These are phyloP conservation scores for Echites panduratus DNA, from an alignment of 257 asterid species.

Conservation along the genomic window DNA sequence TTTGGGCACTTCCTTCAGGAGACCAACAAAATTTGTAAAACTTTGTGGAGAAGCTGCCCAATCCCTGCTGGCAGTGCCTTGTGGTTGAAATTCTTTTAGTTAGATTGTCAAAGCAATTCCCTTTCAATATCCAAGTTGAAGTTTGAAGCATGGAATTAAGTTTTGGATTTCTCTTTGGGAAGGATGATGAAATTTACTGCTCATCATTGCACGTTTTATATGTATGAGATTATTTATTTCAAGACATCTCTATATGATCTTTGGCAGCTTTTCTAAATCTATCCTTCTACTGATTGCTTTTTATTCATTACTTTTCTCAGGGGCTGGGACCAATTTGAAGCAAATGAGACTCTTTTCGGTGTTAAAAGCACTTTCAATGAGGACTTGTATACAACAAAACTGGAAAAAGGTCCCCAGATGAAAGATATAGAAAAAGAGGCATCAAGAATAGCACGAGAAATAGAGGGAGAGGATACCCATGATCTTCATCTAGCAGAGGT, in stretches of 20 bases:
- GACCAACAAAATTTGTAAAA: background rate
- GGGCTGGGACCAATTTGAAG: conserved; percentile 97
- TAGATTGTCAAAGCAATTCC: background rate
- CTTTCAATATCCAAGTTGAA: background rate
- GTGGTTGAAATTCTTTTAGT: background rate
- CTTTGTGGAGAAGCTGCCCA: background rate
- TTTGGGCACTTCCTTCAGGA: background rate
- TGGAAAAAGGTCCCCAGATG: conserved; percentile 86
- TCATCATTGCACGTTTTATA: background rate
- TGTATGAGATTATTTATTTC: background rate
- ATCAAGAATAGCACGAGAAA: conserved; percentile 73
- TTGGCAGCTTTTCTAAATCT: background rate
- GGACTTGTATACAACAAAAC: conserved; percentile 96
- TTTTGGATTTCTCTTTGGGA: background rate
- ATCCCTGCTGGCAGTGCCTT: background rate
- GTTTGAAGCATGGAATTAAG: background rate
- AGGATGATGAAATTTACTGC: background rate
- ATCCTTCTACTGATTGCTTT: background rate
- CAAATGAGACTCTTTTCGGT: conserved; percentile 80
- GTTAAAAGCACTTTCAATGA: conserved; percentile 90
- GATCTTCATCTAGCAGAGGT: conserved; percentile 99
- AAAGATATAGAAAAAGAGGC: conserved; percentile 90
- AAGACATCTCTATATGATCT: too few relatives aligned
- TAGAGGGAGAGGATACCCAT: conserved; percentile 81
- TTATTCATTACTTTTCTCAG: conserved; percentile 28